Evolutionary conservation across 257 asterid genomes (phyloP).

Genomic region (Lithospermum erythrorhizon): DNA sequence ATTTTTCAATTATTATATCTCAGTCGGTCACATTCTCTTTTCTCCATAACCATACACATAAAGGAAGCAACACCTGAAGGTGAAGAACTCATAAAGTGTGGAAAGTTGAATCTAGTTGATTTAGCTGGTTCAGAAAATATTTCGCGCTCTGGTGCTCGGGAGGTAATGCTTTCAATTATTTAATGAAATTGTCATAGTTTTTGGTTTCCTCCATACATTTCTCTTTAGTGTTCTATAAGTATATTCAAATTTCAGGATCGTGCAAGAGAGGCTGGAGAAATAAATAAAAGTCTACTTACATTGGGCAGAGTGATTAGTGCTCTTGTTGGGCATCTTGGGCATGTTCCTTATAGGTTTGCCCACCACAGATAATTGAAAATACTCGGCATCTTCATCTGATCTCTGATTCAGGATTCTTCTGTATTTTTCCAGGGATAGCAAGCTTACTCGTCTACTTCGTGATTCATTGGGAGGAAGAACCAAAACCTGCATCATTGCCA

Average conservation of each 20-base stretch:
- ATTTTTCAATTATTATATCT: conserved; percentile 15
- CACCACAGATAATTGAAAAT: too few relatives aligned
- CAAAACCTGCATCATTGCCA: conserved; percentile 82
- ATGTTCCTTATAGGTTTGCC: conserved; percentile 66
- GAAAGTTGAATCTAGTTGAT: conserved; percentile 83
- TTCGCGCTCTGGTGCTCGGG: conserved; percentile 91
- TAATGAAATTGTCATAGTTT: background rate
- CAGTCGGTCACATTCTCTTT: conserved; percentile 94
- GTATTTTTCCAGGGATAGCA: conserved; percentile 54
- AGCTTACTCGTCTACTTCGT: conserved; percentile 75
- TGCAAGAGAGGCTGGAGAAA: conserved; percentile 93
- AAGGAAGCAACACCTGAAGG: conserved; percentile 92
- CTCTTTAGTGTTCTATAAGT: background rate
- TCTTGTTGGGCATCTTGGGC: conserved; percentile 87
- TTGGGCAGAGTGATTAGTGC: conserved; percentile 84
- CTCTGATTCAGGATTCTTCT: background rate
- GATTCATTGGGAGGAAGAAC: conserved; percentile 92
- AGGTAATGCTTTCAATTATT: conserved; percentile 30
- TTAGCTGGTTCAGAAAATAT: conserved; percentile 90
- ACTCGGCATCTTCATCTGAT: background rate
- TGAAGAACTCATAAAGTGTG: conserved; percentile 82
- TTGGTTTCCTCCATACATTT: background rate
- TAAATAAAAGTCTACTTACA: conserved; percentile 83
- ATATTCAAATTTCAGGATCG: conserved; percentile 41
- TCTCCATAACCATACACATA: conserved; percentile 81